Base-by-base conservation (phyloP, 305 asterid species). In the Lippia alba region DNA sequence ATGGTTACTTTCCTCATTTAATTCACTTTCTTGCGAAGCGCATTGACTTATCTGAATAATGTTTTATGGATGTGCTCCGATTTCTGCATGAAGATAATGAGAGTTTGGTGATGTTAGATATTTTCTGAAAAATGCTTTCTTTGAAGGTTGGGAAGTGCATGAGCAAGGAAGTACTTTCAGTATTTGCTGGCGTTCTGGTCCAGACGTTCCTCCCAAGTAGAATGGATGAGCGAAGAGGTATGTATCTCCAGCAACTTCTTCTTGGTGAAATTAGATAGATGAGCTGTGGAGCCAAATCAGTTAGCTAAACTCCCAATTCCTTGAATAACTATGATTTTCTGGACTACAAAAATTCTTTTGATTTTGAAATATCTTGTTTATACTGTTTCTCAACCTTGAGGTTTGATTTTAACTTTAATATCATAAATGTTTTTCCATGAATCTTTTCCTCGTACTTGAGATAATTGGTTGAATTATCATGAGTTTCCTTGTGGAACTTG, bases 191-290 rank as follows among this genome's bases (percentile, higher is more conserved):
- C 80, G 69, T 64, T 73, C 64, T 20, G 77, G 79, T 73, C 82
- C 79, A 87, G 81, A 83, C 94, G 97, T 54, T 75, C 96, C 49
- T 91, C 97, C 50, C 91, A 83, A 70, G 96, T 96, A 75, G 97
- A 96, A 62, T 91, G 97, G 97, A 90, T 96, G 32, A 84, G 78
- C 61, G 90, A 89, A 77, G 94, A 91, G 96, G 97, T 91, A 30
- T 24, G 75, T 55, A 6, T 73, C 70, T 62, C 55, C 48, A 66
- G 16, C 18, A 17, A 24, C 45, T 75, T 70, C 20, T 50, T 55
- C 12, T 20, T 12, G 15, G 51, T 50, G 39, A 44, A 48, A 16
- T 53, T 6, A 60, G 8, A 33, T 61, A 51, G 69, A 36, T 61
- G n/a, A n/a, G n/a, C n/a, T 5, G n/a, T 40, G 64, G 65, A 54